Evolutionary conservation across 2,329 filamentous ascomycete species (phyloP), one percentile per base, ranked within the genome.

Genomic region (Alternaria consortialis): DNA sequence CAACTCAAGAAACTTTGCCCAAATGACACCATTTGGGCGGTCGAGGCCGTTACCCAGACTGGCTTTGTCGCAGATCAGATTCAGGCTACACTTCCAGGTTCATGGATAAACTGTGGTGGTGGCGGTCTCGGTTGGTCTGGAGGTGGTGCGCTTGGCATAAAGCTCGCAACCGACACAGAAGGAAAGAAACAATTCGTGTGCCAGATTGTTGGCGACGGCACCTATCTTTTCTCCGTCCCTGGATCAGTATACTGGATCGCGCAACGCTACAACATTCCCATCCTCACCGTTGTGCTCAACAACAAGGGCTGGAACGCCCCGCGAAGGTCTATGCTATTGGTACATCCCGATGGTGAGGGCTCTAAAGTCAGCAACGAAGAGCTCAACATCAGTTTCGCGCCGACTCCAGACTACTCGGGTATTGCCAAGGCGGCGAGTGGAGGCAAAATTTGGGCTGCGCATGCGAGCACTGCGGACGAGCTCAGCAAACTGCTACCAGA

Each of bases 101-200:
- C 87, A 0, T 93, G 90, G 90, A 87, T 94, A 71, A 94, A 93
- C 75, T 94, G 91, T 73, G 91, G 91, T 1, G 91, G 90, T 1
- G 91, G 91, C 13, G 92, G 92, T 2, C 86, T 94, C 0, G 91
- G 91, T 2, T 94, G 91, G 91, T 91, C 88, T 11, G 91, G 91
- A 13, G 91, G 92, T 13, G 91, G 70, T 29, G 89, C 90, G 0
- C 77, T 94, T 3, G 92, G 91, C 2, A 89, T 94, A 72, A 93
- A 94, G 74, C 84, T 94, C 7, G 92, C 90, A 0, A 83, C 84
- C 0, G 85, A 89, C 51, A 76, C 77, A 2, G 77, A 84, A 61
- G 80, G 84, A 36, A 71, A 72, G 53, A 72, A 73, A 53, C 70
- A 72, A 13, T 80, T 80, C 36, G 77, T 80, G 0, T 79, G 76